Evolutionary conservation across 805 yeast species (phyloP).

Genomic region (Candida ipomoeae): DNA sequence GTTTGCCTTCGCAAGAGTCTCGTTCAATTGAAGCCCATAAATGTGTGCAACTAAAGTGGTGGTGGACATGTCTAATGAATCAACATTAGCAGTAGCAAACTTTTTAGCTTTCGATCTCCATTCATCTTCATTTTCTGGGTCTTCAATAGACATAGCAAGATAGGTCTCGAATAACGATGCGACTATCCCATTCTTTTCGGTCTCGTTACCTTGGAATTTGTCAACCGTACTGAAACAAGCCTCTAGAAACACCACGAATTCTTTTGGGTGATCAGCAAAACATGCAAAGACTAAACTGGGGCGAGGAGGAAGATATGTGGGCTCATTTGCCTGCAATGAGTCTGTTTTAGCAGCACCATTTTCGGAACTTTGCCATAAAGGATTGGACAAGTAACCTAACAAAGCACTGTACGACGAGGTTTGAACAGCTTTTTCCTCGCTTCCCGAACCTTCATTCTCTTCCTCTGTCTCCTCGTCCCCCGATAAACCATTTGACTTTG

Average conservation of each 20-base stretch:
- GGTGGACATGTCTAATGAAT: conserved; percentile 51
- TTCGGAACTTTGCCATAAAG: conserved; percentile 3
- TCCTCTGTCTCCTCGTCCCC: background rate
- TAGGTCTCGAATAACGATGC: conserved; percentile 83
- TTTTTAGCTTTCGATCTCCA: conserved; percentile 68
- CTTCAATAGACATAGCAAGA: conserved; percentile 47
- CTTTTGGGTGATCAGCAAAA: conserved; percentile 79
- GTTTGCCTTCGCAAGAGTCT: conserved; percentile 35
- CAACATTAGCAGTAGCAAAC: conserved; percentile 45
- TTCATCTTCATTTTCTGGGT: conserved; percentile 28
- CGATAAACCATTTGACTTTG: conserved; percentile 10
- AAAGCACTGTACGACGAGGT: conserved; percentile 16
- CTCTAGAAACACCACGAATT: conserved; percentile 87
- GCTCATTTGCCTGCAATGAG: conserved; percentile 18
- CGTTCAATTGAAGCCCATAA: conserved; percentile 45
- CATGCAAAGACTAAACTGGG: conserved; percentile 85
- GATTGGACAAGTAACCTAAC: conserved; percentile 15
- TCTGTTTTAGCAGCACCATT: background rate
- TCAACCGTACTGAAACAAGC: conserved; percentile 83
- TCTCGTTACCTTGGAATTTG: conserved; percentile 62
- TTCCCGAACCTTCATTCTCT: conserved; percentile 1
- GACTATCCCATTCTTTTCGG: conserved; percentile 69
- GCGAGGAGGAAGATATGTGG: conserved; percentile 86
- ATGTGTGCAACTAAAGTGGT: conserved; percentile 56
- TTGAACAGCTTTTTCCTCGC: conserved; percentile 13